Conservation (phyloP, 306 rosid genomes). For the Senna tora region DNA sequence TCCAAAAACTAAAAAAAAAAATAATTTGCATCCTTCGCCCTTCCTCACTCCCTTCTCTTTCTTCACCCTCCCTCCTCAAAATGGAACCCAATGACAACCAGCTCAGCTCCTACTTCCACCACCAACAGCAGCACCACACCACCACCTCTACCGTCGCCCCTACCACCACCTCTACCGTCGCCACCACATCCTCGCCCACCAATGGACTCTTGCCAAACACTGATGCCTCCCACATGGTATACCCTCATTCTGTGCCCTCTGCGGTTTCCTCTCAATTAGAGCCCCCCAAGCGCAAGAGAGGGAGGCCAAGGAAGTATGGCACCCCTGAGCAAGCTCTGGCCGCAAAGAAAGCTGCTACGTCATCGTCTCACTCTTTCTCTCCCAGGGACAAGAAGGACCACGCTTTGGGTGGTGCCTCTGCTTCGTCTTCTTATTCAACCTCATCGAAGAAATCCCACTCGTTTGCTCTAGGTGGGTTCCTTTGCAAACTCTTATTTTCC, state of each 20-base stretch:
- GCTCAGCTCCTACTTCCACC: slow-evolving; percentile 68
- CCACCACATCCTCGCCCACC: slow-evolving; percentile 50
- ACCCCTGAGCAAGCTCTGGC: slow-evolving; percentile 81
- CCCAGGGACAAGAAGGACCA: slow-evolving; percentile 59
- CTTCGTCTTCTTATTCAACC: slow-evolving; percentile 47
- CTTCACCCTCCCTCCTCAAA: slow-evolving; percentile 28
- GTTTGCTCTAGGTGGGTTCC: slow-evolving; percentile 47
- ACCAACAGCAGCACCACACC: slow-evolving; percentile 27
- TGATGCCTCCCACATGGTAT: slow-evolving; percentile 51
- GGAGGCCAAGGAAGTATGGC: slow-evolving; percentile 74
- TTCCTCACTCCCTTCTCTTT: slow-evolving; percentile 3
- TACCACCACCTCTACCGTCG: slow-evolving; percentile 33
- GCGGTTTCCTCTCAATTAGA: slow-evolving; percentile 52
- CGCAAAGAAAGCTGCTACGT: slow-evolving; percentile 64
- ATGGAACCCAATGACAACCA: slow-evolving; percentile 80
- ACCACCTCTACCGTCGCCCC: slow-evolving; percentile 36
- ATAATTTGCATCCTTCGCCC: slow-evolving; percentile 20
- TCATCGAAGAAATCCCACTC: slow-evolving; percentile 61
- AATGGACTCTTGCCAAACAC: slow-evolving; percentile 55
- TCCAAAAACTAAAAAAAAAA: background rate
- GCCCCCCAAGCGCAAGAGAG: slow-evolving; percentile 64
- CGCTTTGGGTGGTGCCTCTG: slow-evolving; percentile 26
- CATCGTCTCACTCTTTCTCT: slow-evolving; percentile 63
- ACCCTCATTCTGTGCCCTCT: slow-evolving; percentile 65
- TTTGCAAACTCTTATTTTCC: background rate